Evolutionary conservation across 2,329 filamentous ascomycete species (phyloP).

Genomic region (Penicillium aurantiogriseum): DNA sequence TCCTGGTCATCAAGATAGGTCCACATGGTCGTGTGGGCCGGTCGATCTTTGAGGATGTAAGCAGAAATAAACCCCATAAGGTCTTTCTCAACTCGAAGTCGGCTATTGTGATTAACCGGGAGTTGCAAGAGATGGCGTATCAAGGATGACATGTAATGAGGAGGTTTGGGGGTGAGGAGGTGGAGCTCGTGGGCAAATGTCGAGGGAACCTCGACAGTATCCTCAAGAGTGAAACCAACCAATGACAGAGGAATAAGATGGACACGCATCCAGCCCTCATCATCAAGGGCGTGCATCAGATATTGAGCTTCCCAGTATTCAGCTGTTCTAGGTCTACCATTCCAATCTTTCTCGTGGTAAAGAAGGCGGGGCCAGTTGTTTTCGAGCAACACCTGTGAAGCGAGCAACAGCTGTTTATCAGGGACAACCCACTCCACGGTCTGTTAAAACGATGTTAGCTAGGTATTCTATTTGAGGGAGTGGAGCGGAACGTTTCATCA

Average conservation of each 20-base stretch:
- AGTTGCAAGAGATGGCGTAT: not conserved
- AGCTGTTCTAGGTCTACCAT: no score
- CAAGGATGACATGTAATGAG: not conserved
- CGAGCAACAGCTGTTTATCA: not conserved
- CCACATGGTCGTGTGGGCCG: not conserved
- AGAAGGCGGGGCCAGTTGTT: not conserved
- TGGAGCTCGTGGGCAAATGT: not conserved
- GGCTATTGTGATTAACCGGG: accelerated
- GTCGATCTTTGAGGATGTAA: not conserved
- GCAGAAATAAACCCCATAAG: not conserved
- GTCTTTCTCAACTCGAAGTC: not conserved
- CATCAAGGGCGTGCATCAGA: not conserved
- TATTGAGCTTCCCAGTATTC: no score
- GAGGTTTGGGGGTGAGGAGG: not conserved
- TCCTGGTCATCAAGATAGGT: not conserved
- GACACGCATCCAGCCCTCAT: not conserved
- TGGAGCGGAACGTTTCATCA: no score
- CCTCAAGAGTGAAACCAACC: not conserved
- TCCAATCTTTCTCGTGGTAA: no score
- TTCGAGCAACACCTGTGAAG: not conserved
- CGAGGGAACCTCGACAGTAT: not conserved
- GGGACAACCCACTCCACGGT: not conserved
- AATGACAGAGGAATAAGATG: not conserved
- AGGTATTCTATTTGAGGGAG: no score
- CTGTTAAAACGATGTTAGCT: no score